Base-by-base conservation (phyloP, 148 eudicot species). In the Rhododendron griersonianum region DNA sequence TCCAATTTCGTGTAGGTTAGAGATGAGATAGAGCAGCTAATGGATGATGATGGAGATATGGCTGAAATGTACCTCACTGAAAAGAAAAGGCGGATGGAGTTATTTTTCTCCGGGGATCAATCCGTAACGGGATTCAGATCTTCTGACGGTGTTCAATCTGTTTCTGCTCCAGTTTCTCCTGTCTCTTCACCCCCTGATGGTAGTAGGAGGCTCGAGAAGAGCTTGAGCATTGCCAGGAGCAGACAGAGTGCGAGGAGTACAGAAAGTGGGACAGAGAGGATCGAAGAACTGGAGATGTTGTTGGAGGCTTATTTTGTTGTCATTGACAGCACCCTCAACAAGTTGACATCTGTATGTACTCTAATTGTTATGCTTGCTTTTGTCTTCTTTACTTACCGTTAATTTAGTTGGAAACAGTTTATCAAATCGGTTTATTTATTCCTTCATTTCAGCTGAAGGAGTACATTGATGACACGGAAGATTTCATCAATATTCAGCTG, bases 11-110 rank as follows among this genome's bases (percentile, higher is more conserved):
- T 15, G 78, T 90, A 98, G 99, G 98, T 95, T 51, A 94, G 98
- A 82, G 99, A 98, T 91, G 99, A 95, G 92, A 94, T 98, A 91
- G 99, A 98, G 90, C 99, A 98, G 87, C 92, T 98, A 41, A 98
- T 95, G 99, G 99, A 95, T 87, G 99, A 98, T 91, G 99, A 98
- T 92, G 99, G 98, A 65, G 98, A 98, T 89, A 95, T 98, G 99
- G 99, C 99, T 79, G 99, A 98, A 86, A 95, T 96, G 99, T 96
- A 95, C 89, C 96, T 96, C 28, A 94, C 99, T 37, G 99, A 96
- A 86, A 97, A 97, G 94, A 97, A 95, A 89, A 87, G 89, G 3
- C 92, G 94, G 50, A 93, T 93, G 94, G 99, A 97, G 78, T 89
- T 91, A 79, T 85, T 94, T 30, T 86, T 89, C 81, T 94, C 92